Evolutionary conservation across 768 basidiomycete genomes (phyloP).

Genomic region (Russula compacta): DNA sequence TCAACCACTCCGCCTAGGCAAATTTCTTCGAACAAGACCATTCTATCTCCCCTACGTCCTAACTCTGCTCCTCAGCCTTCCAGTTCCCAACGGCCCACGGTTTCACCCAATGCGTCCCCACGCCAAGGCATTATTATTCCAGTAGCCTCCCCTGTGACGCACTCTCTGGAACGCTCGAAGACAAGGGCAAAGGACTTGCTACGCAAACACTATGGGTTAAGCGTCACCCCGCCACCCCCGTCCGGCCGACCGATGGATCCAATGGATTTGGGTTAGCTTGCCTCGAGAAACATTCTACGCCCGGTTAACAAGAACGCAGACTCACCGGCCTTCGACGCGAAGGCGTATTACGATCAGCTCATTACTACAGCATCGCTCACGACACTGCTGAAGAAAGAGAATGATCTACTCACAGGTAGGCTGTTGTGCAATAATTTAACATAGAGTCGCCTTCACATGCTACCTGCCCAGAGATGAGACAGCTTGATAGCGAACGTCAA

Average conservation of each 20-base stretch:
- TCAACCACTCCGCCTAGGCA: slow-evolving; percentile 10
- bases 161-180: slow-evolving; percentile 22
- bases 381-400: slow-evolving; percentile 67
- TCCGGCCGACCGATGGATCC: slow-evolving; percentile 53
- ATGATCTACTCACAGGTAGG: slow-evolving; percentile 66
- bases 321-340: slow-evolving; percentile 74
- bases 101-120: not conserved
- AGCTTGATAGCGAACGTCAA: slow-evolving; percentile 82
- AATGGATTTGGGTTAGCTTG: slow-evolving; percentile 63
- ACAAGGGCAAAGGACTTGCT: slow-evolving; percentile 62
- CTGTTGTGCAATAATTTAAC: slow-evolving; percentile 5
- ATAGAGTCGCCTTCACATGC: not conserved
- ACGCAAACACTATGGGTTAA: slow-evolving; percentile 82
- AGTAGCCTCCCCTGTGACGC: slow-evolving; percentile 1
- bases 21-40: slow-evolving; percentile 11
- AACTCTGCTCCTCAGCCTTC: slow-evolving; percentile 7
- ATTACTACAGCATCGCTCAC: slow-evolving; percentile 75
- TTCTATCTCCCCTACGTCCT: slow-evolving; percentile 15
- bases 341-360: slow-evolving; percentile 75
- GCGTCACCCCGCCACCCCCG: slow-evolving; percentile 61
- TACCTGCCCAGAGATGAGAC: slow-evolving; percentile 58
- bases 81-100: not conserved
- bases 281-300: not conserved
- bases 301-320: slow-evolving; percentile 36
- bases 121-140: not conserved